These are phyloP conservation scores for Entomortierella parvispora DNA, from an alignment of 192 early-diverging fungal species.

Conservation along the genomic window DNA sequence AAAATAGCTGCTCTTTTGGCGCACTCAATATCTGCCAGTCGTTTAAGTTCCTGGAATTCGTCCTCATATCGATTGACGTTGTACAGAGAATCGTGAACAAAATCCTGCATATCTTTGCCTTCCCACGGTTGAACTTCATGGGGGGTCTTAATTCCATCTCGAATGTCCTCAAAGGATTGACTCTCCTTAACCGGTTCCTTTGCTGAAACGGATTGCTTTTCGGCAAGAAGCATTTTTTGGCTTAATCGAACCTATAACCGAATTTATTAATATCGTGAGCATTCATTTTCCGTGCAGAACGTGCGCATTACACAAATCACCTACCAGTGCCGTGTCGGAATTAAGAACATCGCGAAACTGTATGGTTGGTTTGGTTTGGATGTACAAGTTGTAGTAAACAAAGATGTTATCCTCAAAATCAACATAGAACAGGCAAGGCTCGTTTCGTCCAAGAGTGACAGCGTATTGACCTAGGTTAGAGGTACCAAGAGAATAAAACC, in stretches of 20 bases:
- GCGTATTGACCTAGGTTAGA: constrained; percentile 58
- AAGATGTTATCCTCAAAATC: constrained; percentile 71
- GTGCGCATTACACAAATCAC: background rate
- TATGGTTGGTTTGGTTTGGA: constrained; percentile 54
- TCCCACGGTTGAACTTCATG: constrained; percentile 1
- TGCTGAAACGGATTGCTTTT: background rate
- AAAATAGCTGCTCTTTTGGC: constrained; percentile 24
- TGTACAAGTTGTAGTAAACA: constrained; percentile 65
- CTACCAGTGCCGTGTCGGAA: constrained; percentile 32
- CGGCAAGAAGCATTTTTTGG: background rate
- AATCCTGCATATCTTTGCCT: constrained; percentile 22
- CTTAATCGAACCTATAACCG: constrained; percentile 15
- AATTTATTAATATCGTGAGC: background rate
- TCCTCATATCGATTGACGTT: constrained; percentile 45
- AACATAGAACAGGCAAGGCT: constrained; percentile 68
- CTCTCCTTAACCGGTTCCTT: background rate
- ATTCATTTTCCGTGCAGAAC: background rate
- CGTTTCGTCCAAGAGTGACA: constrained; percentile 56
- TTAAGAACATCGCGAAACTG: constrained; percentile 59
- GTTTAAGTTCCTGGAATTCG: constrained; percentile 29
- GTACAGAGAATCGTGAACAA: constrained; percentile 43
- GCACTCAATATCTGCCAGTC: constrained; percentile 27
- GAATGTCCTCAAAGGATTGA: background rate
- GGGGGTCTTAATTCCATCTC: background rate
- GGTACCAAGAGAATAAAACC: no score